Percentiles rank a stretch among this genome's conserved stretches.
Conservation (phyloP, 2,329 filamentous ascomycete species). For the Didymella pinodella region DNA sequence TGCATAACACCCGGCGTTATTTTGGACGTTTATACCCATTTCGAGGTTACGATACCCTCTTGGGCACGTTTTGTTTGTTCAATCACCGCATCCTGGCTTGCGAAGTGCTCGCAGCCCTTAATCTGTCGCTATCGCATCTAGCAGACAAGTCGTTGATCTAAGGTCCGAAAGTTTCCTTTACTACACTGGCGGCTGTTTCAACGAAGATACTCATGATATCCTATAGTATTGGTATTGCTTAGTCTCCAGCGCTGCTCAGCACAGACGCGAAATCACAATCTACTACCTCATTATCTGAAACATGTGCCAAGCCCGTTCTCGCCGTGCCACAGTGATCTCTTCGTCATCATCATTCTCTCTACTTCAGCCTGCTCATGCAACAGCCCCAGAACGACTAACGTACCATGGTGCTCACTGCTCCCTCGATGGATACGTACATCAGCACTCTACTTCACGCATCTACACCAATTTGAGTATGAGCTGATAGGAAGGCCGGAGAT, state of each 20-base stretch:
- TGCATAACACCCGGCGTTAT: conserved; percentile 31
- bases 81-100: conserved; percentile 13
- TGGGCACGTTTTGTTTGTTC: conserved; percentile 17
- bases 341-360: not conserved
- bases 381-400: not conserved
- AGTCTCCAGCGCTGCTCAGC: conserved; percentile 8
- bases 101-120: conserved; percentile 33
- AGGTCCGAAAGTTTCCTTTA: conserved; percentile 10
- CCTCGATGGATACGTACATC: not conserved
- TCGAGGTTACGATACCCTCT: conserved; percentile 25
- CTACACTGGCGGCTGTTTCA: conserved; percentile 13
- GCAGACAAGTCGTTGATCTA: conserved; percentile 24
- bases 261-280: conserved; percentile 17
- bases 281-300: conserved; percentile 10
- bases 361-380: not conserved
- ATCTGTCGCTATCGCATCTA: conserved; percentile 33
- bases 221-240: conserved; percentile 22
- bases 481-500: conserved; percentile 8
- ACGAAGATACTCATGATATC: conserved; percentile 19
- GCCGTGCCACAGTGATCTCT: not conserved
- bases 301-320: not conserved
- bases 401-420: not conserved
- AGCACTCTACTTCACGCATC: conserved; percentile 9
- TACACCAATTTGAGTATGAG: conserved; percentile 1
- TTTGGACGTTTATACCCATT: conserved; percentile 7